phyloP scores from a whole-genome alignment of 2,329 filamentous ascomycete species.

The Fusarium sp. region DNA sequence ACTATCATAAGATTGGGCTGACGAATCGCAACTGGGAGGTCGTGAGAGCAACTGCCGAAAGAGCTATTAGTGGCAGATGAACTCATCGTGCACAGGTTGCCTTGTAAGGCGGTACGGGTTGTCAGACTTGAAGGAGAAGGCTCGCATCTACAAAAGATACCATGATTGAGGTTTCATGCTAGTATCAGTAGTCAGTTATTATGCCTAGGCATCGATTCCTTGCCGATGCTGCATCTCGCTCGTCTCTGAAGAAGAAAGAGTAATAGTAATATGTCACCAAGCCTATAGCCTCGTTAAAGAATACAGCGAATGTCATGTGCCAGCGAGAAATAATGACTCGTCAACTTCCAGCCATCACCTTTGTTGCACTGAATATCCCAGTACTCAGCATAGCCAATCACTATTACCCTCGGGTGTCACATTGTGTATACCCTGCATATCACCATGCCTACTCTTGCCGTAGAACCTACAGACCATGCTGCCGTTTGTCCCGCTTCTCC shows the following conservation, averaged over 20 bases:
- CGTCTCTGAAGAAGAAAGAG: neutral
- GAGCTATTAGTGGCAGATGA: neutral
- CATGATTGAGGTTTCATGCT: fast-evolving
- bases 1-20: neutral
- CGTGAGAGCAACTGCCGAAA: neutral
- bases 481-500: neutral
- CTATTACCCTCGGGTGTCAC: neutral
- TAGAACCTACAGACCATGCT: neutral
- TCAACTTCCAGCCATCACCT: fast-evolving
- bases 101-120: neutral
- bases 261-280: neutral
- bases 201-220: fast-evolving
- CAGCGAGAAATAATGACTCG: no score
- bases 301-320: fast-evolving
- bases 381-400: neutral
- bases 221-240: neutral
- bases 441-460: neutral
- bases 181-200: no score
- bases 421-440: neutral
- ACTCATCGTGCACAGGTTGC: neutral
- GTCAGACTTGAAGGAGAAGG: fast-evolving
- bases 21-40: neutral
- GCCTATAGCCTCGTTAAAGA: fast-evolving
- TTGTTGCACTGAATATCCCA: neutral
- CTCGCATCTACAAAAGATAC: neutral